These are phyloP conservation scores for Stagonosporopsis vannaccii DNA, from an alignment of 2,329 filamentous ascomycete species.

Conservation along the genomic window DNA sequence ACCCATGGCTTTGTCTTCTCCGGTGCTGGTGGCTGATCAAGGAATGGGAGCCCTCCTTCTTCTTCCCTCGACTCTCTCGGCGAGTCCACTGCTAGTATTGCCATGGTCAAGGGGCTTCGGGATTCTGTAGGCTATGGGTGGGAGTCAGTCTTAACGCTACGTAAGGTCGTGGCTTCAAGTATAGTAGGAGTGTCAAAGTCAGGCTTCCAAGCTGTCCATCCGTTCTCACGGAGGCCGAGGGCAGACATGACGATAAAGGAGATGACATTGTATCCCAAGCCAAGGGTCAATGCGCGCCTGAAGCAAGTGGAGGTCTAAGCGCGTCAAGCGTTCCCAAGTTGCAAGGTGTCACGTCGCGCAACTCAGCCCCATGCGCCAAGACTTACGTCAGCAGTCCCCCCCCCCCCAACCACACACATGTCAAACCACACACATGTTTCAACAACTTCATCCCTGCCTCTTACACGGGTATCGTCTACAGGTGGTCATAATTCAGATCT, in stretches of 20 bases:
- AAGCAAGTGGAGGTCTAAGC: slow-evolving; percentile 10
- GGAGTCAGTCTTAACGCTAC: background rate
- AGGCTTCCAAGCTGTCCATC: background rate
- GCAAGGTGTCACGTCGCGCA: slow-evolving; percentile 13
- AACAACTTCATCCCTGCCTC: too few relatives aligned
- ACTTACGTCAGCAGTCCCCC: background rate
- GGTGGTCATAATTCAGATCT: too few relatives aligned
- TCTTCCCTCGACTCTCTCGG: slow-evolving; percentile 29
- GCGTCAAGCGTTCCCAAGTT: slow-evolving; percentile 6
- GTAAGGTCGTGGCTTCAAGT: background rate
- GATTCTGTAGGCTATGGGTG: background rate
- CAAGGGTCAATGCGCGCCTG: slow-evolving; percentile 11
- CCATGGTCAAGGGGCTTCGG: slow-evolving; percentile 18
- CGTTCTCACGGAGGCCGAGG: background rate
- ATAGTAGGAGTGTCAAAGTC: background rate
- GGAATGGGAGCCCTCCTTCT: slow-evolving; percentile 29
- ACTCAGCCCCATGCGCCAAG: slow-evolving; percentile 10
- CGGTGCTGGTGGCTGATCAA: slow-evolving; percentile 7
- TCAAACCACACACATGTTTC: too few relatives aligned
- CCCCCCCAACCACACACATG: too few relatives aligned
- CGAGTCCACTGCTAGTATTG: background rate
- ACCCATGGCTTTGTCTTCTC: slow-evolving; percentile 43
- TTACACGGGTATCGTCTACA: too few relatives aligned
- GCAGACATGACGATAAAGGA: background rate
- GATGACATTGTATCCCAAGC: slow-evolving; percentile 1